Evolutionary conservation across 257 asterid genomes (phyloP).

Genomic region (Gentiana straminea): DNA sequence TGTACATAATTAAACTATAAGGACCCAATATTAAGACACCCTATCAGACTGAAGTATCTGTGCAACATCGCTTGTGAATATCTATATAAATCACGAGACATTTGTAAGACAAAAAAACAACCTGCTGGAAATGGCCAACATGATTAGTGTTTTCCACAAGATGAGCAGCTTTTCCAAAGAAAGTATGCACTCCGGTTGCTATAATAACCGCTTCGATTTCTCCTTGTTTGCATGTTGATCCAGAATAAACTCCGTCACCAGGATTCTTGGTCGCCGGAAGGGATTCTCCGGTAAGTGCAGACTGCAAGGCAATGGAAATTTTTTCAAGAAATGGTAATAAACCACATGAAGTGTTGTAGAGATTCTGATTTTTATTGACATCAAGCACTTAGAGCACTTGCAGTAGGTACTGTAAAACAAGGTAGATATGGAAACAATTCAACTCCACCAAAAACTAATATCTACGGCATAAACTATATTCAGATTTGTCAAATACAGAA

Average conservation of each 20-base stretch:
- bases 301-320: constrained; percentile 11
- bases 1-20: too few relatives aligned
- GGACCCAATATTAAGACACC: too few relatives aligned
- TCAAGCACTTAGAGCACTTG: too few relatives aligned
- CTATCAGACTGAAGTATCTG: not conserved
- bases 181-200: constrained; percentile 35
- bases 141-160: constrained; percentile 36
- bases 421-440: too few relatives aligned
- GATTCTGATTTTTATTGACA: too few relatives aligned
- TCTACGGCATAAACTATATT: too few relatives aligned
- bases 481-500: too few relatives aligned
- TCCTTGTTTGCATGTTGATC: constrained; percentile 38
- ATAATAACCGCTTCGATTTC: constrained; percentile 33
- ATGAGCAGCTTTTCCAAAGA: constrained; percentile 41
- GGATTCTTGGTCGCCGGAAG: constrained; percentile 30
- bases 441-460: too few relatives aligned
- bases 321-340: constrained; percentile 2
- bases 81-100: not conserved
- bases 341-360: not conserved
- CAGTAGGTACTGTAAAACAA: too few relatives aligned
- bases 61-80: not conserved
- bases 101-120: constrained; percentile 1
- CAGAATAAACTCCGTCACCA: constrained; percentile 31
- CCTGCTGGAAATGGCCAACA: constrained; percentile 38
- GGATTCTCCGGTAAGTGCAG: constrained; percentile 36